phyloP scores from a whole-genome alignment of 768 basidiomycete species.

The Tricholoma matsutake region DNA sequence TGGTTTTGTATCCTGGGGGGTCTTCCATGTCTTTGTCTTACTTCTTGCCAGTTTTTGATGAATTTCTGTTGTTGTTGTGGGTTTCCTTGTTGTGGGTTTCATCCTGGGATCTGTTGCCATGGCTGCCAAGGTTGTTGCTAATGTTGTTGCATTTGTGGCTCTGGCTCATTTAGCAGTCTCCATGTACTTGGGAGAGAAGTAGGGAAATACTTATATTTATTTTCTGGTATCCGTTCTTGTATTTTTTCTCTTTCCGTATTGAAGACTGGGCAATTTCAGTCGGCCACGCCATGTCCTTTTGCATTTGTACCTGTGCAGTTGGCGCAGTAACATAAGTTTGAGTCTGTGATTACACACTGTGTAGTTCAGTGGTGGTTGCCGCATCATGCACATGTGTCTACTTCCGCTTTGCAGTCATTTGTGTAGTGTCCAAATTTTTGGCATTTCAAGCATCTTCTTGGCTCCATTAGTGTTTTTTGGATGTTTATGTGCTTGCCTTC shows the following conservation, averaged over 20 bases:
- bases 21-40: too few species aligned
- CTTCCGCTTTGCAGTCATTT: conserved; percentile 5
- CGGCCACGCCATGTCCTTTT: too few species aligned
- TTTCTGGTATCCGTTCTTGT: conserved; percentile 11
- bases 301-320: conserved; percentile 18
- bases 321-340: conserved; percentile 10
- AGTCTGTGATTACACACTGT: conserved; percentile 11
- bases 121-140: too few species aligned
- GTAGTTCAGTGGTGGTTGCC: conserved; percentile 12
- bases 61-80: too few species aligned
- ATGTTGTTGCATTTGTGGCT: too few species aligned
- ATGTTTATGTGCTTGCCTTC: too few species aligned
- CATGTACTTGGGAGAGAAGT: conserved; percentile 2
- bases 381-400: conserved; percentile 1
- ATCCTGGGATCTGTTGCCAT: too few species aligned
- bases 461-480: too few species aligned
- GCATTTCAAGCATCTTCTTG: too few species aligned
- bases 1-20: too few species aligned
- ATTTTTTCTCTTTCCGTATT: conserved; percentile 3
- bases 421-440: conserved; percentile 17
- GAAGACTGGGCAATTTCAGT: conserved; percentile 14
- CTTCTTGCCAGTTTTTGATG: too few species aligned
- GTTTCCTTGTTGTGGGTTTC: too few species aligned
- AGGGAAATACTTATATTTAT: conserved; percentile 15
- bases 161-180: background rate